Base-by-base conservation (phyloP, 2,329 filamentous ascomycete species). In the Colletotrichum truncatum region DNA sequence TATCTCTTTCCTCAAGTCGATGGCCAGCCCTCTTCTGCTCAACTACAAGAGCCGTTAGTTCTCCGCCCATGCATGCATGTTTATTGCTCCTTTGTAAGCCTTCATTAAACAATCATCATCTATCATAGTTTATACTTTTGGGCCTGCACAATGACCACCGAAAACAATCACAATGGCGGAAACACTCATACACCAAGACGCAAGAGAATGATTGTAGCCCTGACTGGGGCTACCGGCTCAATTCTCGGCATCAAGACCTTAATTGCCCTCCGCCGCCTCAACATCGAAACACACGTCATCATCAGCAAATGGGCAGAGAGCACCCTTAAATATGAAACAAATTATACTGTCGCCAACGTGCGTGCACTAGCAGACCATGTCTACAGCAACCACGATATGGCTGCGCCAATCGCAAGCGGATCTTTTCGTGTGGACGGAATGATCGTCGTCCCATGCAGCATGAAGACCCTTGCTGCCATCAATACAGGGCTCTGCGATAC, bases 161-260 rank as follows among this genome's bases (percentile, higher is more conserved):
- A n/a, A n/a, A n/a, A n/a, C n/a, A n/a, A n/a, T n/a, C n/a, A n/a
- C n/a, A n/a, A n/a, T n/a, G n/a, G n/a, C n/a, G n/a, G n/a, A n/a
- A n/a, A n/a, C n/a, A n/a, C n/a, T n/a, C n/a, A n/a, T n/a, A n/a
- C n/a, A n/a, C n/a, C n/a, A n/a, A n/a, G n/a, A n/a, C 67, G 67
- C 39, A 73, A 72, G 30, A 70, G 74, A 8, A 82, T 85, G 51
- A 75, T 85, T 1, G 76, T 85, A 6, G 84, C 76, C 18, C 80
- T 86, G 43, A 85, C 84, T 2, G 83, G 83, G 3, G 83, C 83
- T 1, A 85, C 83, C 0, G 83, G 83, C 3, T 75, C 82, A 2
- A 70, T 77, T 2, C 73, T 80, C 6, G 82, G 76, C 1, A 81
- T 85, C 60, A 77, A 76, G 12, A 68, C 78, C 0, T 78, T 85